phyloP scores from a whole-genome alignment of 176 grass and related monocot species.

The Paspalum notatum region DNA sequence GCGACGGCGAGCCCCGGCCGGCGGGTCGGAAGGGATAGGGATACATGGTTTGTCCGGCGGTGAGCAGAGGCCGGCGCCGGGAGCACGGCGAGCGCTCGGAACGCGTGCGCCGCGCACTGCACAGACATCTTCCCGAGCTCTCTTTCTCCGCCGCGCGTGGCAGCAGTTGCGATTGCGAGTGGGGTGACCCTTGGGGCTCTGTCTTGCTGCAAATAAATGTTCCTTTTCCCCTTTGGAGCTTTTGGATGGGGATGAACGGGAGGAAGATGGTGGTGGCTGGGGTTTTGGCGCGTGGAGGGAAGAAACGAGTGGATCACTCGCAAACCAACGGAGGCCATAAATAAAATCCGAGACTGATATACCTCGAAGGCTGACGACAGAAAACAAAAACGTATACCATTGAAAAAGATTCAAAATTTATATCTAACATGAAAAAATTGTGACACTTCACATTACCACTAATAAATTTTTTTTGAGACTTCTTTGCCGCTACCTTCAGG shows the following conservation, averaged over 20 bases:
- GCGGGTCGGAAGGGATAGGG: not conserved
- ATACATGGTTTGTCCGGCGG: not conserved
- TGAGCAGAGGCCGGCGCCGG: constrained; percentile 21
- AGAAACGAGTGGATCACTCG: constrained; percentile 27
- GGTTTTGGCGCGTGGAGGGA: constrained; percentile 48
- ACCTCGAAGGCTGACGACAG: too few species aligned
- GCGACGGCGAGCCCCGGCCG: constrained; percentile 26
- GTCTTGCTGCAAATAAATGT: not conserved
- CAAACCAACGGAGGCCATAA: not conserved
- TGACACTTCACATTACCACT: too few species aligned
- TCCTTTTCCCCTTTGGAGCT: not conserved
- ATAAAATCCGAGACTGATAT: not conserved
- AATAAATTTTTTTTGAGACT: too few species aligned
- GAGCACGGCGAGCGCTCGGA: constrained; percentile 45
- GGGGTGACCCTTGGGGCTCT: not conserved
- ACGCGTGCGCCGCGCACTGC: constrained; percentile 34
- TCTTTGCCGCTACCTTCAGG: too few species aligned
- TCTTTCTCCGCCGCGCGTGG: constrained; percentile 11
- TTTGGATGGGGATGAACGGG: constrained; percentile 20
- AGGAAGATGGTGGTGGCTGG: constrained; percentile 30
- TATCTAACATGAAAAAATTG: too few species aligned
- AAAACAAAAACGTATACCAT: too few species aligned
- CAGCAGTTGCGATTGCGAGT: not conserved
- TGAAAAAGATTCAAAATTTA: too few species aligned
- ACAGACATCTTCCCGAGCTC: constrained; percentile 35